phyloP scores from a whole-genome alignment of 176 grass and related monocot genomes.

The Secale cereale region DNA sequence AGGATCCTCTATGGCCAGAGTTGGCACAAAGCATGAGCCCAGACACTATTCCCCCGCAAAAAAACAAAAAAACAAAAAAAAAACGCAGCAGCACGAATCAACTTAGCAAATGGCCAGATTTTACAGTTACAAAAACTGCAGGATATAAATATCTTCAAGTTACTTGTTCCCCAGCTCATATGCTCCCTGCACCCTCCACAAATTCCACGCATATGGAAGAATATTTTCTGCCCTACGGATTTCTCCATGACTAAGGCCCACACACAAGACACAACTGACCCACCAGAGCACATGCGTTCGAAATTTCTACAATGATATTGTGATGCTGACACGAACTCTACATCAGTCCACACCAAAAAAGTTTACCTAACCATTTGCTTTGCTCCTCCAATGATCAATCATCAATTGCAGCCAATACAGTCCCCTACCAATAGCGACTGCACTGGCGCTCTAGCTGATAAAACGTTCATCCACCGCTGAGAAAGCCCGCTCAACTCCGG shows the following conservation, averaged over 20 bases:
- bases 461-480: neutral
- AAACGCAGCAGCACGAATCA: neutral
- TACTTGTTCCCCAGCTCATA: neutral
- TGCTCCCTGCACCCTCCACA: too few relatives aligned
- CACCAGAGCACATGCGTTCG: constrained; percentile 4
- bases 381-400: constrained; percentile 11
- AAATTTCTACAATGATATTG: constrained; percentile 4
- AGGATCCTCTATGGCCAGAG: constrained; percentile 10
- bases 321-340: neutral
- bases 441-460: neutral
- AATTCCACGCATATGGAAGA: constrained; percentile 12
- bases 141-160: neutral
- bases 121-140: neutral
- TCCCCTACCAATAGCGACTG: neutral
- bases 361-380: constrained; percentile 2
- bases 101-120: neutral
- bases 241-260: neutral
- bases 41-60: too few relatives aligned
- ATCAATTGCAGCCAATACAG: neutral
- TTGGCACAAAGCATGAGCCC: neutral
- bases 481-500: constrained; percentile 5
- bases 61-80: too few relatives aligned
- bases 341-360: neutral
- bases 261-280: neutral
- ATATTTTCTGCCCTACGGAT: neutral